Percentiles rank a stretch among this genome's conserved stretches.
These are phyloP conservation scores for Penicillium maclennaniae DNA, from an alignment of 495 filamentous ascomycete genomes.

Conservation along the genomic window DNA sequence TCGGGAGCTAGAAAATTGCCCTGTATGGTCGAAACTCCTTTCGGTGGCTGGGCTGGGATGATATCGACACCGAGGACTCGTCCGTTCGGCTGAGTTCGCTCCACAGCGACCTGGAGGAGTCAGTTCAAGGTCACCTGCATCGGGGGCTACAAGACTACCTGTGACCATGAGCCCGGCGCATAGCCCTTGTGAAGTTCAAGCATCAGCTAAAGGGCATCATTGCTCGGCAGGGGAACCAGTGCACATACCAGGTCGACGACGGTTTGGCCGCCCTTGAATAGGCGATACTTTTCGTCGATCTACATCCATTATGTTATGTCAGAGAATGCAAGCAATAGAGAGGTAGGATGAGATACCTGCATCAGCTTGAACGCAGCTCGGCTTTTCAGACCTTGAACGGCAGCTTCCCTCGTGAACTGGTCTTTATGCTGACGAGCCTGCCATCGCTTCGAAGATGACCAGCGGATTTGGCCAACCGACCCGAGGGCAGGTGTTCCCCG, in stretches of 20 bases:
- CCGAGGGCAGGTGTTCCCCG: not conserved
- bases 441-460: constrained; percentile 77
- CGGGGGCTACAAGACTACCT: constrained; percentile 44
- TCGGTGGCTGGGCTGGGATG: constrained; percentile 84
- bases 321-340: not conserved
- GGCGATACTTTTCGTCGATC: constrained; percentile 73
- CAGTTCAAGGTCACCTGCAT: not conserved
- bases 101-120: constrained; percentile 66
- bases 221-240: not conserved
- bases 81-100: constrained; percentile 68
- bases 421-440: constrained; percentile 71
- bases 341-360: constrained; percentile 47
- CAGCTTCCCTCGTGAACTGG: constrained; percentile 63
- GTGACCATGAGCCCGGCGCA: constrained; percentile 92
- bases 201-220: constrained; percentile 7
- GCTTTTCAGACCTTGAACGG: constrained; percentile 73
- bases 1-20: constrained; percentile 76
- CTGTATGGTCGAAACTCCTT: constrained; percentile 86
- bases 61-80: constrained; percentile 88
- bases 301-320: constrained; percentile 22
- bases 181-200: constrained; percentile 60
- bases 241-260: constrained; percentile 76
- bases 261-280: constrained; percentile 77
- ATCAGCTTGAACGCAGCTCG: constrained; percentile 91
- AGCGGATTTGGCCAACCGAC: constrained; percentile 15